Evolutionary conservation across 2,329 filamentous ascomycete species (phyloP).

Genomic region (Huntiella decipiens): DNA sequence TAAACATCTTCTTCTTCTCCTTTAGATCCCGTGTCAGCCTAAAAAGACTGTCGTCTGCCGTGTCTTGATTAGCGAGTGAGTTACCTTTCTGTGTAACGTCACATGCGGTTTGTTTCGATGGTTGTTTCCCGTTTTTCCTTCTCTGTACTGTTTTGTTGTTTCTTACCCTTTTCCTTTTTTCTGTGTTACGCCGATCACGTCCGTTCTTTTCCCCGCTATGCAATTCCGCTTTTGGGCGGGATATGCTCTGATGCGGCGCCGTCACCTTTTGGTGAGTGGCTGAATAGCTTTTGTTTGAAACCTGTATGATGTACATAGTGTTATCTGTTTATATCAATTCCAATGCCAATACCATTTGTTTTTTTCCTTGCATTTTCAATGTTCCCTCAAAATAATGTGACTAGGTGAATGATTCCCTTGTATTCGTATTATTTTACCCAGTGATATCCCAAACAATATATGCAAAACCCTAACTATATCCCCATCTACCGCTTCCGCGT

Average conservation of each 20-base stretch:
- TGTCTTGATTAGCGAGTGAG: background rate
- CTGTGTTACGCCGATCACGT: slow-evolving; percentile 1
- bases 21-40: background rate
- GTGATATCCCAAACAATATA: too few relatives aligned
- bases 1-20: background rate
- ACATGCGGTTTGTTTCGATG: background rate
- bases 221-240: background rate
- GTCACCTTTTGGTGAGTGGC: slow-evolving; percentile 3
- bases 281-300: background rate
- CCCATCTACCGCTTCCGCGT: slow-evolving; percentile 36
- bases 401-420: too few relatives aligned
- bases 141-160: background rate
- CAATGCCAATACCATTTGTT: background rate
- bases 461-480: too few relatives aligned
- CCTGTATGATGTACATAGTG: background rate
- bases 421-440: too few relatives aligned
- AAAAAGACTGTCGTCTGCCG: background rate
- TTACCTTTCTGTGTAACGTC: background rate
- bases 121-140: background rate
- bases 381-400: background rate
- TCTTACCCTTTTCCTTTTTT: background rate
- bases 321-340: background rate
- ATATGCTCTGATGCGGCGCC: background rate
- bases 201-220: slow-evolving; percentile 1
- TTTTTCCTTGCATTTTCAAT: background rate